Percentiles rank a stretch among this genome's conserved stretches.
Conservation (phyloP, 2,329 filamentous ascomycete genomes). For the Graphilbum ipis-grandicollis region DNA sequence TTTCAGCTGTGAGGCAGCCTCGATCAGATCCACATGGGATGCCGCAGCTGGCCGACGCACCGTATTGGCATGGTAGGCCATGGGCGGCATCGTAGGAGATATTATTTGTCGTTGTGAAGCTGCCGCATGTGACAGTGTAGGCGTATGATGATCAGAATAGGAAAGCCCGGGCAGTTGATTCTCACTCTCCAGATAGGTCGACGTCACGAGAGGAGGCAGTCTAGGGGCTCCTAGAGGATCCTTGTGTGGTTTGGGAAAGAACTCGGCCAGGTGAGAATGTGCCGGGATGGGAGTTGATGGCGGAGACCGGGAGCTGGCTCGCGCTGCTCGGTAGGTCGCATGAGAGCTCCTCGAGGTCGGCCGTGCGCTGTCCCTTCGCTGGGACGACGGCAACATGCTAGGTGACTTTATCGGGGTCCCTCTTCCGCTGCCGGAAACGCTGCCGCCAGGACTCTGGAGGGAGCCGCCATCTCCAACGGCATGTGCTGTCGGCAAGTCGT, state of each 20-base stretch:
- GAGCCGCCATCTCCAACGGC: background rate
- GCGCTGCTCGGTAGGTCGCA: slow-evolving; percentile 1
- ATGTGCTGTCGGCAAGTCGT: background rate
- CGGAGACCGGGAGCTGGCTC: slow-evolving; percentile 2
- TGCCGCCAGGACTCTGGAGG: background rate
- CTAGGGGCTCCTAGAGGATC: background rate
- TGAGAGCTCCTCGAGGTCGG: slow-evolving; percentile 1
- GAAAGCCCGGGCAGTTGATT: background rate
- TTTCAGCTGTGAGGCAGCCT: slow-evolving; percentile 9
- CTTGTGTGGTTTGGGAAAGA: background rate
- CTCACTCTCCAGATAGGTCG: no score
- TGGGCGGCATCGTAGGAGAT: background rate
- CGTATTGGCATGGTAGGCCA: background rate
- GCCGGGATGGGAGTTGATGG: slow-evolving; percentile 2
- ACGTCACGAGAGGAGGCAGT: no score
- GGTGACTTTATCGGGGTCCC: background rate
- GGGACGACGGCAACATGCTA: background rate
- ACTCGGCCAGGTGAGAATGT: background rate
- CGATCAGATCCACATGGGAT: slow-evolving; percentile 10
- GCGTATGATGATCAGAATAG: background rate
- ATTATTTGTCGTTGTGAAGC: background rate
- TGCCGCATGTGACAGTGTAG: background rate
- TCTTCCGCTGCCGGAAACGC: background rate
- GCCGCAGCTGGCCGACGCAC: slow-evolving; percentile 1
- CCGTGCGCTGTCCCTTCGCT: background rate